These are phyloP conservation scores for Globisporangium rhizosaccharum DNA, from an alignment of 352 stramenopile genomes.

Conservation along the genomic window DNA sequence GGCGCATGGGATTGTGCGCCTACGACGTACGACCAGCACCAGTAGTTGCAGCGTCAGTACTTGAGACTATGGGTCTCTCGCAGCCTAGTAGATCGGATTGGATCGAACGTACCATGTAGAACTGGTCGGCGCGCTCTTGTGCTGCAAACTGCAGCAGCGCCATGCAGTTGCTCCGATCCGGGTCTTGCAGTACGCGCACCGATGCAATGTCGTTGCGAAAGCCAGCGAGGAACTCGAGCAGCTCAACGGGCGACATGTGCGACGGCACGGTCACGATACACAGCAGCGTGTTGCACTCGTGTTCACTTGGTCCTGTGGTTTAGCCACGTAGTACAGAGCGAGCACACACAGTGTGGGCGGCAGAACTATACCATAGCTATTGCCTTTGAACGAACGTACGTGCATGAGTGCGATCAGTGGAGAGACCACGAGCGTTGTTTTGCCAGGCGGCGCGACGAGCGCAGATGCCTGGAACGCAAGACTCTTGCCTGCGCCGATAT, in stretches of 20 bases:
- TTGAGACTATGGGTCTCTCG: no score
- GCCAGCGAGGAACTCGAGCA: conserved; percentile 76
- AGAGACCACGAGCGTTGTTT: conserved; percentile 64
- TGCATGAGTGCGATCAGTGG: conserved; percentile 75
- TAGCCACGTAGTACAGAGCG: no score
- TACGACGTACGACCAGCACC: no score
- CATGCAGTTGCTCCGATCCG: conserved; percentile 82
- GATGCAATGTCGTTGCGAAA: conserved; percentile 72
- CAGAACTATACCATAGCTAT: no score
- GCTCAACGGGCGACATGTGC: conserved; percentile 82
- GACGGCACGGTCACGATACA: conserved; percentile 79
- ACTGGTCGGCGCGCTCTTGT: conserved; percentile 80
- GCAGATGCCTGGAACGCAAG: conserved; percentile 74
- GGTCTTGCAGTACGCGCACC: conserved; percentile 78
- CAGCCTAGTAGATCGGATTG: no score
- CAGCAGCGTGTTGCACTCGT: conserved; percentile 68
- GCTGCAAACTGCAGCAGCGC: conserved; percentile 74
- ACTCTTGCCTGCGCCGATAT: conserved; percentile 75
- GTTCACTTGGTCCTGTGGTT: no score
- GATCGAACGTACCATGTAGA: conserved; percentile 61
- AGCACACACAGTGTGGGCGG: no score
- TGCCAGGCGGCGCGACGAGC: conserved; percentile 26
- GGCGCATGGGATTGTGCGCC: no score
- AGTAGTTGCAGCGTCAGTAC: no score
- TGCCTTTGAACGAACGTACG: conserved; percentile 22